phyloP scores from a whole-genome alignment of 2,329 filamentous ascomycete genomes.

The Stachybotrys chartarum region DNA sequence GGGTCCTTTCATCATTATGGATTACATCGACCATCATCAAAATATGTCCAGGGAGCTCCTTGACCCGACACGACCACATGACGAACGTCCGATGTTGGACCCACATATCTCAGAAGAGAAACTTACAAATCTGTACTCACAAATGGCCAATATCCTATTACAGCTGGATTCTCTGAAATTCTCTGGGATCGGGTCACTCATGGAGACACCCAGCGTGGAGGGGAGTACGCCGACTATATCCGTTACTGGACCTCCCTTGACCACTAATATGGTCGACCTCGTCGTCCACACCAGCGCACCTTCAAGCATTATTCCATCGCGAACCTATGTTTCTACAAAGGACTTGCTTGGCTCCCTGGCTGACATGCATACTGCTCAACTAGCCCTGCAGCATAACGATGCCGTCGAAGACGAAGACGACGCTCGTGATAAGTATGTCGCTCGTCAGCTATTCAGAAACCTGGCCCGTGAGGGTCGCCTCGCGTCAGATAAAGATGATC shows the following conservation, averaged over 20 bases:
- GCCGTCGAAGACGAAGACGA: constrained; percentile 8
- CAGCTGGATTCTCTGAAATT: constrained; percentile 26
- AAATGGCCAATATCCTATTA: constrained; percentile 16
- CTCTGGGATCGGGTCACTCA: constrained; percentile 28
- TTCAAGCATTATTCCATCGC: constrained; percentile 7
- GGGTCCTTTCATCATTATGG: constrained; percentile 20
- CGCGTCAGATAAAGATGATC: background rate
- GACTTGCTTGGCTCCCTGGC: constrained; percentile 28
- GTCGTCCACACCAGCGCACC: constrained; percentile 15
- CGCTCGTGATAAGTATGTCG: constrained; percentile 20
- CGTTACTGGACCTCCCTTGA: constrained; percentile 26
- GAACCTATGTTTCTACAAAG: constrained; percentile 11
- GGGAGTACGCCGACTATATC: no score
- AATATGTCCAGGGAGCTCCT: constrained; percentile 10
- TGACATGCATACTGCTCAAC: constrained; percentile 29
- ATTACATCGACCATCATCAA: constrained; percentile 13
- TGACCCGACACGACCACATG: background rate
- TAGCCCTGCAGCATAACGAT: constrained; percentile 32
- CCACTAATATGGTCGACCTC: constrained; percentile 33
- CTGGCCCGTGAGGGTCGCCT: constrained; percentile 4
- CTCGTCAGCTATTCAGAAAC: constrained; percentile 15
- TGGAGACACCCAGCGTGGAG: constrained; percentile 12
- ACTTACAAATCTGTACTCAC: background rate
- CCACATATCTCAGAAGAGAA: background rate
- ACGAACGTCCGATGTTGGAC: background rate